Evolutionary conservation across 495 filamentous ascomycete species (phyloP).

Genomic region (Penicillium soppii): DNA sequence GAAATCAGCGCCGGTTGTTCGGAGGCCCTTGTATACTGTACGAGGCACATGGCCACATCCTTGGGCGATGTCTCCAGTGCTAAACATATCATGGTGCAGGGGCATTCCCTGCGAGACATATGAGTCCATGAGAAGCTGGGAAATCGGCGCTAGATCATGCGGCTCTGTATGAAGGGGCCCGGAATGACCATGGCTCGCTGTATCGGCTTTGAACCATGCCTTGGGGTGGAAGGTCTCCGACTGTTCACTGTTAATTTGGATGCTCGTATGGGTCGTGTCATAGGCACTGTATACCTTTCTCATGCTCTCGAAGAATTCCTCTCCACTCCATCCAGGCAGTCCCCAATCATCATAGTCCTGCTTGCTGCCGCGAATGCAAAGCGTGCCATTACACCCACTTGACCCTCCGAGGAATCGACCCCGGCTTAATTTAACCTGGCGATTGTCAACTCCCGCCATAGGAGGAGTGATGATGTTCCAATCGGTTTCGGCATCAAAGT

Average conservation of each 20-base stretch:
- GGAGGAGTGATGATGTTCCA: slow-evolving; percentile 58
- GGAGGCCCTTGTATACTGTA: slow-evolving; percentile 48
- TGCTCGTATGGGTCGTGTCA: neutral
- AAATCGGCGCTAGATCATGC: slow-evolving; percentile 50
- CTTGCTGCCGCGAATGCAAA: slow-evolving; percentile 59
- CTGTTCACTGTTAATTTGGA: slow-evolving; percentile 14
- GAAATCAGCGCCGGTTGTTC: slow-evolving; percentile 50
- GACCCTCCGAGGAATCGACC: slow-evolving; percentile 60
- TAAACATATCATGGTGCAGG: slow-evolving; percentile 51
- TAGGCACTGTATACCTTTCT: slow-evolving; percentile 34
- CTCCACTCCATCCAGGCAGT: slow-evolving; percentile 52
- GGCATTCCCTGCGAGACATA: slow-evolving; percentile 46
- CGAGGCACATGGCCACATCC: slow-evolving; percentile 53
- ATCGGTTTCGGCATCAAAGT: slow-evolving; percentile 53
- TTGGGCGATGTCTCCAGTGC: slow-evolving; percentile 43
- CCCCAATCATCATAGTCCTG: slow-evolving; percentile 65
- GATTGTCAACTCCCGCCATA: slow-evolving; percentile 50
- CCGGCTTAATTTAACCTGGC: slow-evolving; percentile 57
- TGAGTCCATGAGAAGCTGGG: slow-evolving; percentile 44
- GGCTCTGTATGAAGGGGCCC: slow-evolving; percentile 50
- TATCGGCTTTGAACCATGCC: slow-evolving; percentile 40
- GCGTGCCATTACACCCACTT: slow-evolving; percentile 60
- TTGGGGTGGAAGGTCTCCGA: slow-evolving; percentile 49
- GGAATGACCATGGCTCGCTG: slow-evolving; percentile 39
- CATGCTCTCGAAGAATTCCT: slow-evolving; percentile 54